These are phyloP conservation scores for Globisporangium rhizosaccharum DNA, from an alignment of 352 stramenopile species.

Conservation along the genomic window DNA sequence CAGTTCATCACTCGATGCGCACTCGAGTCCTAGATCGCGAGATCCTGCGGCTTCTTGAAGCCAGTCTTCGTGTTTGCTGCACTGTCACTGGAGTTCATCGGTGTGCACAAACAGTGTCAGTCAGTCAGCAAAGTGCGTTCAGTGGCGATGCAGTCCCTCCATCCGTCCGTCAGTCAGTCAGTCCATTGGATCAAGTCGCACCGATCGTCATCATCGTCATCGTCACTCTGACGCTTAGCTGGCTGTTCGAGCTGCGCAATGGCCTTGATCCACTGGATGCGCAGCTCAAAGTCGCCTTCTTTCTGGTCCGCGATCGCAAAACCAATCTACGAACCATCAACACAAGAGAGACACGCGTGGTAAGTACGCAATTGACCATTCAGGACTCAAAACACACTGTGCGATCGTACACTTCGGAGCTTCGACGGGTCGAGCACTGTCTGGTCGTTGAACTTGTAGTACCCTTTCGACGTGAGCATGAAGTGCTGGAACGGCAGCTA, in stretches of 20 bases:
- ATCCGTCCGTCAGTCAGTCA: too few species aligned
- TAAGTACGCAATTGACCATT: too few species aligned
- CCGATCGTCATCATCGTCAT: slow-evolving; percentile 26
- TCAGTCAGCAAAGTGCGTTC: background rate
- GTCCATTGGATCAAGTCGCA: background rate
- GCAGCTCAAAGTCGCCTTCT: slow-evolving; percentile 81
- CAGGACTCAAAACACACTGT: background rate
- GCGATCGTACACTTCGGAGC: slow-evolving; percentile 57
- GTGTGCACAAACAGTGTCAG: background rate
- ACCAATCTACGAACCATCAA: slow-evolving; percentile 41
- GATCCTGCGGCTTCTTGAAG: slow-evolving; percentile 56
- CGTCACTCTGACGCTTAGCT: slow-evolving; percentile 15
- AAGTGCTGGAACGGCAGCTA: slow-evolving; percentile 77
- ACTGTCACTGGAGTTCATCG: slow-evolving; percentile 19
- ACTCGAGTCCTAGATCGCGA: slow-evolving; percentile 46
- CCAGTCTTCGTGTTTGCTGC: slow-evolving; percentile 25
- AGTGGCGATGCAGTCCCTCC: background rate
- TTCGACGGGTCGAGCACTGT: slow-evolving; percentile 69
- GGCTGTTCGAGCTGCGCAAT: slow-evolving; percentile 51
- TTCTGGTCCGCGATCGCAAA: slow-evolving; percentile 85
- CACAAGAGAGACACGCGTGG: background rate
- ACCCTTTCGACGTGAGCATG: slow-evolving; percentile 78
- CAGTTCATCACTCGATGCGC: background rate
- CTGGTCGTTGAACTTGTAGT: slow-evolving; percentile 75
- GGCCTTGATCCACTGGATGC: slow-evolving; percentile 85